Percentiles rank a stretch among this genome's conserved stretches.
Evolutionary conservation across 768 basidiomycete species (phyloP).

Genomic region (Psilocybe cubensis): DNA sequence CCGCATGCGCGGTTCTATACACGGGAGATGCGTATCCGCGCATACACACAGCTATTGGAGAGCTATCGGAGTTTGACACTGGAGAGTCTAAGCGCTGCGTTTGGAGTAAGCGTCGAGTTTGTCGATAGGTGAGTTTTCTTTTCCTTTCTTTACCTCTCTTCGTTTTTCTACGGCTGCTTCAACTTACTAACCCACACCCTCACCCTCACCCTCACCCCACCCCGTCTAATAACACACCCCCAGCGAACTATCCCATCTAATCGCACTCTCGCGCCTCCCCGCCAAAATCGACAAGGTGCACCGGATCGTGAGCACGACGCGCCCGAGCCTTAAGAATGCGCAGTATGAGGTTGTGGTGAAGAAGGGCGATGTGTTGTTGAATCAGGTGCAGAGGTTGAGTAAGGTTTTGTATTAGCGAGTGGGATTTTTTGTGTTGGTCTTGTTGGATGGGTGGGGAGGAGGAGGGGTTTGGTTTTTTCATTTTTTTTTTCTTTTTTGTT

Average conservation of each 20-base stretch:
- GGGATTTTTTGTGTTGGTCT: no score
- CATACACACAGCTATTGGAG: constrained; percentile 91
- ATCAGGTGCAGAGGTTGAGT: constrained; percentile 85
- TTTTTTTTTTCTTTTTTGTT: no score
- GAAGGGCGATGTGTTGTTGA: constrained; percentile 89
- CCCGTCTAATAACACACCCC: no score
- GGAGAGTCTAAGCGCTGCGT: constrained; percentile 81
- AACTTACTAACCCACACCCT: not conserved
- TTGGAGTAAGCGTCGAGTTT: constrained; percentile 88
- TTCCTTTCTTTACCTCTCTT: constrained; percentile 35
- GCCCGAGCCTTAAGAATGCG: constrained; percentile 68
- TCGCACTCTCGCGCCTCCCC: constrained; percentile 82
- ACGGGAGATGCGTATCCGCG: constrained; percentile 95
- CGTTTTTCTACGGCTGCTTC: not conserved
- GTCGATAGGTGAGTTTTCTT: constrained; percentile 74
- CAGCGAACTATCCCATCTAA: constrained; percentile 92
- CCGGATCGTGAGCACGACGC: constrained; percentile 90
- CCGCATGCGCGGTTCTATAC: constrained; percentile 90
- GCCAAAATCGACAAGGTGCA: constrained; percentile 95
- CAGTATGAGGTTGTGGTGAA: constrained; percentile 94
- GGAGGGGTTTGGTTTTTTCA: no score
- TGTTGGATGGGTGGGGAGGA: no score
- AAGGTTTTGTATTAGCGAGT: constrained; percentile 82
- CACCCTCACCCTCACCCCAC: not conserved
- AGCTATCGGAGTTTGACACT: constrained; percentile 89